Evolutionary conservation across 257 asterid species (phyloP).

Genomic region (Solanum neorickii): DNA sequence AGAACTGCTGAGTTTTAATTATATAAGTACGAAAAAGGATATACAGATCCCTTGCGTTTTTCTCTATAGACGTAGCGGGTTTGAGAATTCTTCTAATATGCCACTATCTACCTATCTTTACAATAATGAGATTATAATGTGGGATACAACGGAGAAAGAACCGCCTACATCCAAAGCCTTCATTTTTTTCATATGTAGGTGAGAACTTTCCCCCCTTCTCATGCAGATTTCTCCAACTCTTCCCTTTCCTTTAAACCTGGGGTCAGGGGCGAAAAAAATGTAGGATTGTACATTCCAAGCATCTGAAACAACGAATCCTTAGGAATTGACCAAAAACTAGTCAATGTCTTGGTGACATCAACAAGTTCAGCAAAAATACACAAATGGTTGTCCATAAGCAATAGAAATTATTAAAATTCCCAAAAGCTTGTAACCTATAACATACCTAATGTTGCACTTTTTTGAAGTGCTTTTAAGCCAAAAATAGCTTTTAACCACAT

Average conservation of each 20-base stretch:
- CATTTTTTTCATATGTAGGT: not conserved
- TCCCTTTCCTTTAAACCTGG: not conserved
- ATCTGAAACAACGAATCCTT: not conserved
- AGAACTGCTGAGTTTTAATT: not conserved
- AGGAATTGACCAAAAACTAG: not conserved
- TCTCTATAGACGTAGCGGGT: not conserved
- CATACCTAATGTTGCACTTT: not conserved
- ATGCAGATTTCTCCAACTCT: not conserved
- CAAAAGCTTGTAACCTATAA: not conserved
- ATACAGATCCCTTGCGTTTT: not conserved
- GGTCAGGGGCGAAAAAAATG: not conserved
- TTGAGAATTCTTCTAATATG: not conserved
- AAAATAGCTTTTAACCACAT: not conserved
- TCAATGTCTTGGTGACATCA: not conserved
- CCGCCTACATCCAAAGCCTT: not conserved
- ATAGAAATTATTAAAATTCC: not conserved
- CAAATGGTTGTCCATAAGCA: not conserved
- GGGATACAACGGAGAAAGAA: not conserved
- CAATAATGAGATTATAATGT: not conserved
- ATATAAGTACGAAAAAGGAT: not conserved
- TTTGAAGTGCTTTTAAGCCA: not conserved
- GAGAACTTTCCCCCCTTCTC: not conserved
- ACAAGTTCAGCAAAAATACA: not conserved
- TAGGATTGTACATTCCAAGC: not conserved
- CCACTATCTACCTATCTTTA: not conserved